phyloP scores from a whole-genome alignment of 2,329 filamentous ascomycete genomes.

The Coniochaeta sp. region DNA sequence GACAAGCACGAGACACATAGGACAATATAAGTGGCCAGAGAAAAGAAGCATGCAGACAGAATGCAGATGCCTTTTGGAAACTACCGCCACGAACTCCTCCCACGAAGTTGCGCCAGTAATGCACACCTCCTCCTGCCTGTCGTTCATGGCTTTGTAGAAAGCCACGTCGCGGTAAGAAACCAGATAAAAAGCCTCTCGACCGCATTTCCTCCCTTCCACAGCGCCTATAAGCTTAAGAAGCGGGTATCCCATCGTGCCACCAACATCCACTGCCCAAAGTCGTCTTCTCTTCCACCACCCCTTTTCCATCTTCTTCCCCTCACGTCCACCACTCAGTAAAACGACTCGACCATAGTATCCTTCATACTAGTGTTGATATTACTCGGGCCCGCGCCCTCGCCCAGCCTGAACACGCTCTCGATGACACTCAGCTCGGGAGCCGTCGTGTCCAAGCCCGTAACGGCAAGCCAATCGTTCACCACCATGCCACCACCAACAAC shows the following conservation, averaged over 20 bases:
- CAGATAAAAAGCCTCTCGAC: not conserved
- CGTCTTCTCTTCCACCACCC: not conserved
- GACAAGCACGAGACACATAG: too few species aligned
- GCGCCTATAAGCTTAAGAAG: not conserved
- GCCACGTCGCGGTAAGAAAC: not conserved
- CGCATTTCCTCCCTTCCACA: not conserved
- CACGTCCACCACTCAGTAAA: constrained; percentile 66
- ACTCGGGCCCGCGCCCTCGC: constrained; percentile 74
- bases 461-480: constrained; percentile 95
- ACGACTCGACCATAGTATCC: constrained; percentile 98
- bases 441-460: constrained; percentile 88
- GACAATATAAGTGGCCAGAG: too few species aligned
- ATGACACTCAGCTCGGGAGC: constrained; percentile 96
- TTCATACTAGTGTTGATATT: constrained; percentile 81
- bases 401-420: constrained; percentile 91
- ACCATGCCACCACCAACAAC: constrained; percentile 98
- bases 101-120: not conserved
- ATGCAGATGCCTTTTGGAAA: not conserved
- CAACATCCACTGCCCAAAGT: too few species aligned
- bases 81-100: not conserved
- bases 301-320: not conserved
- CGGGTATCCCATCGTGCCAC: not conserved
- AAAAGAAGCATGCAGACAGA: not conserved
- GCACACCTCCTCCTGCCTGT: not conserved
- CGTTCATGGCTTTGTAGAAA: not conserved